Evolutionary conservation across 164 flowering plant species (phyloP).

Genomic region (Macadamia tetraphylla): DNA sequence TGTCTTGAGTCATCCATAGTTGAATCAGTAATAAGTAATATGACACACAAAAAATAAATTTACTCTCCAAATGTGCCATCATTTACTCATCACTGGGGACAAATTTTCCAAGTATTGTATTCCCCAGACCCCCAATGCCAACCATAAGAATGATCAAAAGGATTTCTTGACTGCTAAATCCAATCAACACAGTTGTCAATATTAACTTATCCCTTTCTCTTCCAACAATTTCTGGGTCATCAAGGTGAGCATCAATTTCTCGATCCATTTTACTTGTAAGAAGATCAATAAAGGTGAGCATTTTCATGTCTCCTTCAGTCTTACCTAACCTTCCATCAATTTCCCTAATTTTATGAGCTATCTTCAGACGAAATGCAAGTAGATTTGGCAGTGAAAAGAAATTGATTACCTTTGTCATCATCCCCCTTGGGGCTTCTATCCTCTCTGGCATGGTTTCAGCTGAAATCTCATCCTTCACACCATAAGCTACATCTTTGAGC

Average conservation of each 20-base stretch:
- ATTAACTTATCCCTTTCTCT: background rate
- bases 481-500: background rate
- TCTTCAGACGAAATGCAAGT: background rate
- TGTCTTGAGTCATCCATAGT: no score
- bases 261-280: background rate
- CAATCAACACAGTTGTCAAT: no score
- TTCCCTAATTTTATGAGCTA: slow-evolving; percentile 2
- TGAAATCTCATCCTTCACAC: background rate
- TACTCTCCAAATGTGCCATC: no score
- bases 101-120: no score
- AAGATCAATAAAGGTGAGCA: background rate
- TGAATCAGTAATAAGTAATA: no score
- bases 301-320: background rate
- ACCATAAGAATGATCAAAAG: no score
- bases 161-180: no score
- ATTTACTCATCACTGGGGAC: no score
- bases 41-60: no score
- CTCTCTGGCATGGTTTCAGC: background rate
- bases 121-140: no score
- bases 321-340: background rate
- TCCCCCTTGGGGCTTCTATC: background rate
- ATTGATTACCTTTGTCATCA: slow-evolving; percentile 1
- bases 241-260: slow-evolving; percentile 2
- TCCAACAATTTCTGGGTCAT: slow-evolving; percentile 2
- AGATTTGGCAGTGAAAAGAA: background rate